Percentiles rank a stretch among this genome's conserved stretches.
phyloP scores from a whole-genome alignment of 495 filamentous ascomycete genomes.

The Aspergillus avenaceus region DNA sequence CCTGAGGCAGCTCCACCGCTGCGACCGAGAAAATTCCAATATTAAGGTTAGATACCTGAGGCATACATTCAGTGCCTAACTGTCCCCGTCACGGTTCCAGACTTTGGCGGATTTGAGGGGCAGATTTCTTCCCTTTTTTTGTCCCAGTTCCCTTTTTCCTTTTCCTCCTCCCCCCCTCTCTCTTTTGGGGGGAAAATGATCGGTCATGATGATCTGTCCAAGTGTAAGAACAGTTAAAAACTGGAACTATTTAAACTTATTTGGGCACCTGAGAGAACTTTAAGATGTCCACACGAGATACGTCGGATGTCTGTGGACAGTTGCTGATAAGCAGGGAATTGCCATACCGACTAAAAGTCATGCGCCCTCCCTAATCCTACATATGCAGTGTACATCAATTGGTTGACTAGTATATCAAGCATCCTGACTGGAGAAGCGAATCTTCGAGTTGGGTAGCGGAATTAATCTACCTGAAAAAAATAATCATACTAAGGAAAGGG shows the following conservation, averaged over 20 bases:
- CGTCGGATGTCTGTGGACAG: not conserved
- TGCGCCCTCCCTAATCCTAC: not conserved
- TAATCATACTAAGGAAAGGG: not conserved
- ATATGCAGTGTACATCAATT: not conserved
- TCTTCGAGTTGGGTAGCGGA: not conserved
- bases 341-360: not conserved
- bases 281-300: not conserved
- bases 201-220: constrained; percentile 2
- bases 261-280: no score
- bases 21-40: no score
- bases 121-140: constrained; percentile 3
- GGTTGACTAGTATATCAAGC: not conserved
- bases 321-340: not conserved
- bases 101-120: not conserved
- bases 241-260: not conserved
- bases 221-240: not conserved
- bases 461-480: not conserved
- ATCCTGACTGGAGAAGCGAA: not conserved
- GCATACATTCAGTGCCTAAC: not conserved
- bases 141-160: not conserved
- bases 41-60: not conserved
- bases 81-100: not conserved
- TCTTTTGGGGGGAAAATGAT: no score
- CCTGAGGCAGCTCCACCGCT: not conserved
- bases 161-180: no score